Conservation (phyloP, 257 asterid genomes). For the Solanum tarijense region DNA sequence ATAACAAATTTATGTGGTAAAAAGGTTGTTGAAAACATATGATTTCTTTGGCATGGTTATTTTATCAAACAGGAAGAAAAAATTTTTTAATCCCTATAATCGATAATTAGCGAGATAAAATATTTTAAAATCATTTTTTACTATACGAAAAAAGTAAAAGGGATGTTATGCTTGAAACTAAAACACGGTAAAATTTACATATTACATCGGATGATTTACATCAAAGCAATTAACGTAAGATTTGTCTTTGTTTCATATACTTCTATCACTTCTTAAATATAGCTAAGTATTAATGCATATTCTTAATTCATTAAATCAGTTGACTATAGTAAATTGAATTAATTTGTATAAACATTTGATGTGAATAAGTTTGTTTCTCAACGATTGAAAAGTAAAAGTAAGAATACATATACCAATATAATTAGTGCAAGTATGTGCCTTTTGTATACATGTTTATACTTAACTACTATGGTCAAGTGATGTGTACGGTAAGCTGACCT, state of each 20-base stretch:
- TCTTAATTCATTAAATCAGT: not conserved
- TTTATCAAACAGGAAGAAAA: not conserved
- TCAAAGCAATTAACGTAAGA: not conserved
- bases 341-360: too few relatives aligned
- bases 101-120: not conserved
- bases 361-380: not conserved
- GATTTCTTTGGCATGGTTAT: not conserved
- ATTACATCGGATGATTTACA: not conserved
- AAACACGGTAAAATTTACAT: not conserved
- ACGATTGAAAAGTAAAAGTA: not conserved
- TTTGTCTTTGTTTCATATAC: not conserved
- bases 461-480: not conserved
- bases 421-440: not conserved
- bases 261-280: not conserved
- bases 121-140: too few relatives aligned
- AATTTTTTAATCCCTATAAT: not conserved
- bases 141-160: too few relatives aligned
- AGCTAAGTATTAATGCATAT: not conserved
- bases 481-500: not conserved
- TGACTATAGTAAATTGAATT: not conserved
- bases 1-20: not conserved
- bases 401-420: not conserved
- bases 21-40: not conserved
- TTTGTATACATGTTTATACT: not conserved
- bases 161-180: not conserved